Conservation (phyloP, 2,329 filamentous ascomycete species). For the Aspergillus pseudoviridinutans region DNA sequence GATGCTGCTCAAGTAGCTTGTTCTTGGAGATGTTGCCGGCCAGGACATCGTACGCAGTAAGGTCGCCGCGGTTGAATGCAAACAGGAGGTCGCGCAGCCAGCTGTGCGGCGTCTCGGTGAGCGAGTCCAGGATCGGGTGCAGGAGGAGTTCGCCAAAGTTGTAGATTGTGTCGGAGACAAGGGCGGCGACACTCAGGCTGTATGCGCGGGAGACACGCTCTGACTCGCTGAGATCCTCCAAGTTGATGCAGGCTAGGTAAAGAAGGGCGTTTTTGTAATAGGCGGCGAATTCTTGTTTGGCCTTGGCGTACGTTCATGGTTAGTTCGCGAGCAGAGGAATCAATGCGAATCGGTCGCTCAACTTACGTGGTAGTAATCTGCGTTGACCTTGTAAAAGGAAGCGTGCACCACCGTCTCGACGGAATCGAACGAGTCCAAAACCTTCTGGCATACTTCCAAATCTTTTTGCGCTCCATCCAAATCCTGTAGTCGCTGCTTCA, state of each 20-base stretch:
- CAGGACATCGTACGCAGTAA: constrained; percentile 79
- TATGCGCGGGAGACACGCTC: constrained; percentile 84
- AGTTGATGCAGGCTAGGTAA: constrained; percentile 92
- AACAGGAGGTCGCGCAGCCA: constrained; percentile 97
- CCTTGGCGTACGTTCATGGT: constrained; percentile 33
- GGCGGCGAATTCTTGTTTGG: constrained; percentile 85
- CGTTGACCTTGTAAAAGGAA: constrained; percentile 91
- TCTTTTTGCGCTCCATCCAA: constrained; percentile 80
- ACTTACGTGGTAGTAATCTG: constrained; percentile 81
- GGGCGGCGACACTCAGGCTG: constrained; percentile 84
- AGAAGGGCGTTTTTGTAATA: constrained; percentile 98
- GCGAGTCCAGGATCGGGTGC: constrained; percentile 87
- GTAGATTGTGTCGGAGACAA: constrained; percentile 94
- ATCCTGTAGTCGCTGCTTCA: constrained; percentile 76
- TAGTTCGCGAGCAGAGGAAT: background rate
- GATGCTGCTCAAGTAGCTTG: constrained; percentile 72
- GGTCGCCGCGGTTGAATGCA: constrained; percentile 93
- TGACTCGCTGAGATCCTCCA: constrained; percentile 65
- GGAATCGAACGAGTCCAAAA: constrained; percentile 87
- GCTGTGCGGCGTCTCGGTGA: constrained; percentile 68
- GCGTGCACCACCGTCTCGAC: constrained; percentile 95
- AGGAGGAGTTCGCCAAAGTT: constrained; percentile 99
- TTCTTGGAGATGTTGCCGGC: constrained; percentile 77
- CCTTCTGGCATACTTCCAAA: constrained; percentile 79
- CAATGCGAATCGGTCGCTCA: background rate